Conservation (phyloP, 495 filamentous ascomycete genomes). For the Bathelium albidoporum region DNA sequence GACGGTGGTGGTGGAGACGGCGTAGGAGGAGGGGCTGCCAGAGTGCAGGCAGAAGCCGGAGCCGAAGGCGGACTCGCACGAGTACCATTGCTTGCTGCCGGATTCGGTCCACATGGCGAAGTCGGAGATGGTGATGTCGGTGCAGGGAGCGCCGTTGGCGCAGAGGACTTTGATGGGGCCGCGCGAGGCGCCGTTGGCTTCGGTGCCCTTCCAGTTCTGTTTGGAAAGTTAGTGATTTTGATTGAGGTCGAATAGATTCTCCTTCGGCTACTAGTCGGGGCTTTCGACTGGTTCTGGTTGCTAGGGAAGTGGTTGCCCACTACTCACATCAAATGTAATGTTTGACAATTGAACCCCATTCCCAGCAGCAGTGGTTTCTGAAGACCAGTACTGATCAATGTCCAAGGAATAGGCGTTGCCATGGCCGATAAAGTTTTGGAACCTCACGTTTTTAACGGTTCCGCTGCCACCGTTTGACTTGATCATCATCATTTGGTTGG, state of each 20-base stretch:
- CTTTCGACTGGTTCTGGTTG: too few relatives aligned
- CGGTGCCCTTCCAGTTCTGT: slow-evolving; percentile 47
- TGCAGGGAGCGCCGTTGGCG: slow-evolving; percentile 42
- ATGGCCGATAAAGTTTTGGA: slow-evolving; percentile 48
- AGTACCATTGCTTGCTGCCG: slow-evolving; percentile 36
- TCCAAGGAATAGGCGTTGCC: slow-evolving; percentile 44
- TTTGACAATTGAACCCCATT: slow-evolving; percentile 41
- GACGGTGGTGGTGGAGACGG: slow-evolving; percentile 30
- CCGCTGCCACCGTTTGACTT: slow-evolving; percentile 51
- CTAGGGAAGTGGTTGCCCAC: too few relatives aligned
- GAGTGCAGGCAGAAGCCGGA: slow-evolving; percentile 38
- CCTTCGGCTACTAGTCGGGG: too few relatives aligned
- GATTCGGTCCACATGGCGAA: slow-evolving; percentile 52
- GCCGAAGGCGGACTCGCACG: slow-evolving; percentile 43
- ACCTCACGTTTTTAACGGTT: slow-evolving; percentile 40
- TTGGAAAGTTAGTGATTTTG: background rate
- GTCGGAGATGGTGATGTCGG: slow-evolving; percentile 41
- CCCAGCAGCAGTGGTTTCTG: slow-evolving; percentile 17
- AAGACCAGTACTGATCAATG: slow-evolving; percentile 45
- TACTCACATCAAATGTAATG: slow-evolving; percentile 35
- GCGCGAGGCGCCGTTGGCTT: slow-evolving; percentile 38
- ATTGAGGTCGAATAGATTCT: too few relatives aligned
- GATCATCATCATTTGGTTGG: slow-evolving; percentile 55
- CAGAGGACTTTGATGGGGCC: slow-evolving; percentile 41
- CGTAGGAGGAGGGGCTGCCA: slow-evolving; percentile 23